Evolutionary conservation across 345 rosid genomes (phyloP), one percentile per base, ranked within the genome.

Genomic region (Camelina sativa): DNA sequence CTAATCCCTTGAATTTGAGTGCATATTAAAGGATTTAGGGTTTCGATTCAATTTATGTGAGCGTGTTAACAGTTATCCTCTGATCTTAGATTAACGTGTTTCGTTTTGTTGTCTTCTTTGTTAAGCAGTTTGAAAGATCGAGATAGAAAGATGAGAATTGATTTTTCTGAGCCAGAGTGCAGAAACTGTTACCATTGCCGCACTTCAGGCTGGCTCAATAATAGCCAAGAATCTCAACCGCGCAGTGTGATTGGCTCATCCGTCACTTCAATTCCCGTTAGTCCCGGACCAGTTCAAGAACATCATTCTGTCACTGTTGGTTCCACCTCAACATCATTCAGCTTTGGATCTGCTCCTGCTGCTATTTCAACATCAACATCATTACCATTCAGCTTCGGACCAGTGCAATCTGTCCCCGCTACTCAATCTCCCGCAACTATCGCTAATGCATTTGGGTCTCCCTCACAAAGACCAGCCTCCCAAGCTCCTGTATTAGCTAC

Each of bases 111-210:
- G 30, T 28, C 30, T 2, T 57, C 11, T 4, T 43, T 22, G 22
- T 55, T 20, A 55, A 30, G 4, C 58, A 73, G 65, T n/a, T 73
- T 64, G 7, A 55, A 63, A 51, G 47, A 64, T 20, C 44, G 30
- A 34, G 13, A 20, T 46, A 22, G 50, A 56, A 74, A 40, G 11
- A 74, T 74, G 78, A 65, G n/a, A 51, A 11, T 65, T 48, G 60
- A 50, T 57, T 50, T 56, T 12, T 65, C 72, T 23, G 78, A 74
- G 72, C 34, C 65, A 55, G 52, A 57, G 72, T 74, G 65, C 22
- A 28, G 35, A 38, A 56, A 28, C 15, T 73, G 77, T 73, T 46
- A 2, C 71, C 65, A 22, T 12, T 8, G 19, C 8, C 77, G 15
- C 28, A 8, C 47, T 53, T 51, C 58, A 52, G 3, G 15, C 15